These are phyloP conservation scores for Botrytis elliptica DNA, from an alignment of 2,329 filamentous ascomycete species.

Conservation along the genomic window DNA sequence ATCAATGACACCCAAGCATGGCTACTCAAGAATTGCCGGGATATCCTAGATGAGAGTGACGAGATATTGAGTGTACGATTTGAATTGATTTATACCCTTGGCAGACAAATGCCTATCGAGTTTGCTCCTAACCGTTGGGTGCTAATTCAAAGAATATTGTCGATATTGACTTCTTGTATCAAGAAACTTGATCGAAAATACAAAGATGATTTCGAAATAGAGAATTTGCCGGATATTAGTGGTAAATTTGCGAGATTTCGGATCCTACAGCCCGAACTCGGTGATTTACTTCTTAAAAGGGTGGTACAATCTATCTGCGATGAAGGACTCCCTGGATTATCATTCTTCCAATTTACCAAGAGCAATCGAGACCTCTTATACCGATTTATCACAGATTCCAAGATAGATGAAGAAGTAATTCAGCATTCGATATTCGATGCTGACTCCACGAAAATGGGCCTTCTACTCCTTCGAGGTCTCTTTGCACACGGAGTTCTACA, in stretches of 20 bases:
- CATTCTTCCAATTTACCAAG: constrained; percentile 30
- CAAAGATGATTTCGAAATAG: constrained; percentile 46
- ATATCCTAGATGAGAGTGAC: constrained; percentile 65
- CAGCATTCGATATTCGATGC: constrained; percentile 30
- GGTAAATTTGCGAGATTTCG: constrained; percentile 51
- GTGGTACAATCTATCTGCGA: constrained; percentile 46
- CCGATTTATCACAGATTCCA: constrained; percentile 16
- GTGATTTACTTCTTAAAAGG: constrained; percentile 34
- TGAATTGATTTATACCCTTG: constrained; percentile 64
- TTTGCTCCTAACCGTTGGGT: constrained; percentile 56
- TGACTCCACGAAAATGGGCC: constrained; percentile 36
- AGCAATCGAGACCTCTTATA: background rate
- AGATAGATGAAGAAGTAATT: constrained; percentile 20
- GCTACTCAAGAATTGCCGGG: constrained; percentile 47
- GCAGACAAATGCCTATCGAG: constrained; percentile 50
- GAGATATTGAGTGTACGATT: constrained; percentile 61
- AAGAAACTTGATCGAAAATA: constrained; percentile 35
- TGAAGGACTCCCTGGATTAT: constrained; percentile 46
- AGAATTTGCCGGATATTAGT: constrained; percentile 22
- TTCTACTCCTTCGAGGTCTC: constrained; percentile 55
- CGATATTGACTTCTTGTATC: constrained; percentile 42
- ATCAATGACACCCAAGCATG: constrained; percentile 43
- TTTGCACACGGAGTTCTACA: constrained; percentile 54
- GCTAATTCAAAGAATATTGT: constrained; percentile 53
- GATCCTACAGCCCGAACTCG: constrained; percentile 44